These are phyloP conservation scores for Bruguiera parviflora DNA, from an alignment of 345 rosid genomes.

Conservation along the genomic window DNA sequence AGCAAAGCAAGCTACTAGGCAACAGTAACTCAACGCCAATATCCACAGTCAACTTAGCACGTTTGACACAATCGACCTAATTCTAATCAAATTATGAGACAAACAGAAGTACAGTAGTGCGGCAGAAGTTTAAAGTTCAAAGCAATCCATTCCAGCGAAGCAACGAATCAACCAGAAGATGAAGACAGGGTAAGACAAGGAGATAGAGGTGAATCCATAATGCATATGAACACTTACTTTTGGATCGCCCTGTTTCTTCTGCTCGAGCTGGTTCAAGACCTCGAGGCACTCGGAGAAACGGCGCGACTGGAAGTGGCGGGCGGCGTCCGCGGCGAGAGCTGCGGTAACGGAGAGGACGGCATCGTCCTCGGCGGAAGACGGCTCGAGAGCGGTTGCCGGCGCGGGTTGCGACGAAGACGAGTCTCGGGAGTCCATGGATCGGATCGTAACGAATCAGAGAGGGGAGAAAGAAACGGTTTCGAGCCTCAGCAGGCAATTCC, in stretches of 20 bases:
- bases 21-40: not conserved
- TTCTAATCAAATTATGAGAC: not conserved
- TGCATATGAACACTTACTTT: constrained; percentile 43
- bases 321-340: constrained; percentile 75
- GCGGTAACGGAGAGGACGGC: constrained; percentile 21
- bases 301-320: constrained; percentile 61
- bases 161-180: not conserved
- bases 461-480: not conserved
- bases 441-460: constrained; percentile 17
- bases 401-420: constrained; percentile 14
- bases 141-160: not conserved
- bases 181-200: not conserved
- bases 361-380: constrained; percentile 21
- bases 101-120: not conserved
- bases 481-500: not conserved
- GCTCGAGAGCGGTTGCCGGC: constrained; percentile 13
- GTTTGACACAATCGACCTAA: not conserved
- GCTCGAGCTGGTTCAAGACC: constrained; percentile 56
- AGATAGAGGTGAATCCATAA: not conserved
- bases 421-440: constrained; percentile 29
- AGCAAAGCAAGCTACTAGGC: not conserved
- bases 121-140: not conserved
- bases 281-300: constrained; percentile 71
- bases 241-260: constrained; percentile 67
- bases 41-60: not conserved